Percentiles rank a stretch among this genome's conserved stretches.
These are phyloP conservation scores for Raphidocelis subcapitata DNA, from an alignment of 139 green algal genomes.

Conservation along the genomic window DNA sequence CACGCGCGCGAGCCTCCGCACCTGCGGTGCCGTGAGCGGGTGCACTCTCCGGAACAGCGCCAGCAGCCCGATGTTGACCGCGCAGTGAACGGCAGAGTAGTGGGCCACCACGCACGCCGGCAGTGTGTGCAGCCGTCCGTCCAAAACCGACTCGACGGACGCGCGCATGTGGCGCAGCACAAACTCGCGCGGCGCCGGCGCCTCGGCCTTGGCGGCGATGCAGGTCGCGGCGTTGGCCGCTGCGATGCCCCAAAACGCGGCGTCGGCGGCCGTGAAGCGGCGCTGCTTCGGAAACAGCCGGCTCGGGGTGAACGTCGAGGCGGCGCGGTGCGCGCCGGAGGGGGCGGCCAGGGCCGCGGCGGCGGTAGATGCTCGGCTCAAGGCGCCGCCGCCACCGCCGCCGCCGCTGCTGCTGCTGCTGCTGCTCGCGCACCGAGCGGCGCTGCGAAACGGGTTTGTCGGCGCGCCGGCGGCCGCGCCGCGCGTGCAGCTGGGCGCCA, in stretches of 20 bases:
- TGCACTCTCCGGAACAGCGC: conserved; percentile 10
- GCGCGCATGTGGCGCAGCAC: conserved; percentile 6
- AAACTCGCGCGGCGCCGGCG: not conserved
- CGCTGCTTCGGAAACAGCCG: conserved; percentile 17
- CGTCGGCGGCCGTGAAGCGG: not conserved
- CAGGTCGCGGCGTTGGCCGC: conserved; percentile 2
- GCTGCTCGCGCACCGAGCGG: too few species aligned
- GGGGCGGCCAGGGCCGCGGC: not conserved
- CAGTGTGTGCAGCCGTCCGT: conserved; percentile 21
- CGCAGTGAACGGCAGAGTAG: conserved; percentile 14
- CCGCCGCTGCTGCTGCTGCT: conserved; percentile 8
- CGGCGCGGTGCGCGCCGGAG: not conserved
- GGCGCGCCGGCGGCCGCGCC: not conserved
- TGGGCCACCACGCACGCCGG: conserved; percentile 15
- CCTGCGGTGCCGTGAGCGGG: conserved; percentile 10
- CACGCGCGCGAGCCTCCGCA: too few species aligned
- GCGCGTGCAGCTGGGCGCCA: not conserved
- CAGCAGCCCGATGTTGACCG: conserved; percentile 23
- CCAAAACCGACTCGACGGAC: conserved; percentile 4
- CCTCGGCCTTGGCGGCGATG: not conserved
- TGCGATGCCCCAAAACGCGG: conserved; percentile 23
- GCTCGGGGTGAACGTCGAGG: conserved; percentile 18
- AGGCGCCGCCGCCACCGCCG: not conserved
- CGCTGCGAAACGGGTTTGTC: too few species aligned
- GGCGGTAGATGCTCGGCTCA: not conserved